phyloP scores from a whole-genome alignment of 148 eudicot species.

The Cornus suecica region DNA sequence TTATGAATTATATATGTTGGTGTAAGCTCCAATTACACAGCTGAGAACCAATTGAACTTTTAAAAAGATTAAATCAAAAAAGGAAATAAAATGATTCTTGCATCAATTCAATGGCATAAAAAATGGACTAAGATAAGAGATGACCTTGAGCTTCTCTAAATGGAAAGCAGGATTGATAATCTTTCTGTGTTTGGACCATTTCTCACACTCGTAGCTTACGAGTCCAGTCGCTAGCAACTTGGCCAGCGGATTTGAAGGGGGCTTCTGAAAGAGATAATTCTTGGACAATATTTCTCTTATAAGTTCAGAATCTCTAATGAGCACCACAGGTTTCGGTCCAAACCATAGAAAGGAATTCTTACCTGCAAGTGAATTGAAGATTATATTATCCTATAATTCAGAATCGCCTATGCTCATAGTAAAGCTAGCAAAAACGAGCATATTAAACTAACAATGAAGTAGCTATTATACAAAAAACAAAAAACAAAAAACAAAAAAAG shows the following conservation, averaged over 20 bases:
- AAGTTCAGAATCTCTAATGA: constrained; percentile 22
- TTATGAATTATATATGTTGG: too few relatives aligned
- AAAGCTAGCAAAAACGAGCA: too few relatives aligned
- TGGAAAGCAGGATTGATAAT: constrained; percentile 49
- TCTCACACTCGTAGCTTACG: constrained; percentile 10
- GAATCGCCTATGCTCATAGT: not conserved
- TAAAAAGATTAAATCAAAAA: not conserved
- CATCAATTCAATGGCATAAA: not conserved
- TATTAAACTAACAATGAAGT: too few relatives aligned
- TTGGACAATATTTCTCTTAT: constrained; percentile 24
- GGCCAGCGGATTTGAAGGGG: not conserved
- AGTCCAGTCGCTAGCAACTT: constrained; percentile 20
- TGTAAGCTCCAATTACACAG: too few relatives aligned
- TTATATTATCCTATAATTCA: not conserved
- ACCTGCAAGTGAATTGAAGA: constrained; percentile 15
- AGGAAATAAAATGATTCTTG: not conserved
- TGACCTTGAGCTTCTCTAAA: constrained; percentile 38
- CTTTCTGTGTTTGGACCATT: constrained; percentile 42
- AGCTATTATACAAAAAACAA: too few relatives aligned
- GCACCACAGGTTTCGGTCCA: constrained; percentile 25
- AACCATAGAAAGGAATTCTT: constrained; percentile 28
- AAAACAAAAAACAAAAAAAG: too few relatives aligned
- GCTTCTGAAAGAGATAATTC: constrained; percentile 14
- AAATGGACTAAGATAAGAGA: not conserved
- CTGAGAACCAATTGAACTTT: not conserved